Base-by-base conservation (phyloP, 352 stramenopile species). In the Pythium aquatile region DNA sequence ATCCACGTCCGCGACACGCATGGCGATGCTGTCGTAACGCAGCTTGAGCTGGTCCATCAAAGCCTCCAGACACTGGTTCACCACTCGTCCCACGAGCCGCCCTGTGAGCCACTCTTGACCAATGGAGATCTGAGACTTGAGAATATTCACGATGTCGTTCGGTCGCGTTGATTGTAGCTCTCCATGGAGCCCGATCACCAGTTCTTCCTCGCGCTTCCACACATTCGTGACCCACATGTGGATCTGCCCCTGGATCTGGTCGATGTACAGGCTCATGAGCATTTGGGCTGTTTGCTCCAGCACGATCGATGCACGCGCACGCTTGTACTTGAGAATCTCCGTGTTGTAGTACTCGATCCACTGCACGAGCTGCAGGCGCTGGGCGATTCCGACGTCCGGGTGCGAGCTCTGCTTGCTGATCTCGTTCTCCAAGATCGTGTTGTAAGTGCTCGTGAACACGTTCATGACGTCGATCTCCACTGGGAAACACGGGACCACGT, bases 341-440 rank as follows among this genome's bases (percentile, higher is more conserved):
- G 73, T 72, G 69, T 95, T 95, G 74, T 93, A 95, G 65, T 93
- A 93, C 51, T 95, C 86, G 42, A 95, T 93, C 86, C 86, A 95
- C 64, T 95, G 86, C 17, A 95, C 79, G 29, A 95, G 70, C 49
- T 95, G 84, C 5, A 95, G 68, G 0, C 84, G 85, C 35, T 93
- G 79, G 0, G 81, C 81, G 42, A 93, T 85, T 3, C 86, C 79
- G 1, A 93, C 69, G 33, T 93, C 79, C 5, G 78, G 68, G 52
- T 81, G 77, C 0, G 70, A 69, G 57, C 78, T 91, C 26, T 91
- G 75, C 32, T 68, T 79, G 11, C 63, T 78, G 56, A 95, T 91
- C 55, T 91, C 78, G 9, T 56, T 75, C 51, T 95, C 86, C 1
- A 95, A 62, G 11, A 87, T 69, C 1, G 78, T 68, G 47, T 87